Conservation (phyloP, 169 alveolate genomes). For the Eimeria tenella region DNA sequence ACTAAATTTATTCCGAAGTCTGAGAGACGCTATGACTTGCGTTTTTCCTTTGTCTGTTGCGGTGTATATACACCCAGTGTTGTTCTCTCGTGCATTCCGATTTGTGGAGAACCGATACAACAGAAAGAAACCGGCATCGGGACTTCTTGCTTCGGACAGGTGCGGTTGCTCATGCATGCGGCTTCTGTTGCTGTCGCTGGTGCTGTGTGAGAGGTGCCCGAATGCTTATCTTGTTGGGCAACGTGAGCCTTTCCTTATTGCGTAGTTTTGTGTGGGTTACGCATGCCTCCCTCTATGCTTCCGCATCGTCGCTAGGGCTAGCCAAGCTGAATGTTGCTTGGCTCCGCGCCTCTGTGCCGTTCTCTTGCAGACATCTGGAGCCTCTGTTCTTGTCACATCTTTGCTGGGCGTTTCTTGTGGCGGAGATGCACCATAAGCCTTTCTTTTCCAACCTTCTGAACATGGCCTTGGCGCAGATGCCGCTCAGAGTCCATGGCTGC, state of each 20-base stretch:
- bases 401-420: constrained; percentile 45
- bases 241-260: not conserved
- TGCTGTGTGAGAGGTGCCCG: not conserved
- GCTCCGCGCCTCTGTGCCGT: not conserved
- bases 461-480: not conserved
- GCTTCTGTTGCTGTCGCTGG: not conserved
- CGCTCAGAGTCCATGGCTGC: not conserved
- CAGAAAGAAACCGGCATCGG: not conserved
- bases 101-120: constrained; percentile 27
- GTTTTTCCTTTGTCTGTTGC: constrained; percentile 28
- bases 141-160: constrained; percentile 10
- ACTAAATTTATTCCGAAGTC: not conserved
- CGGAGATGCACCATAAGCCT: constrained; percentile 27
- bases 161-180: not conserved
- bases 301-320: too few species aligned
- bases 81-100: constrained; percentile 26
- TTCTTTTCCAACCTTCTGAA: not conserved
- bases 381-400: constrained; percentile 24
- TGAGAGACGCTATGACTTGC: constrained; percentile 34
- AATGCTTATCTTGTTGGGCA: too few species aligned
- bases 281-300: too few species aligned
- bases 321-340: not conserved
- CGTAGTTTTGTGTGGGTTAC: not conserved
- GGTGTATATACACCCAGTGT: constrained; percentile 56
- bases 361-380: constrained; percentile 20